Percentiles rank a stretch among this genome's conserved stretches.
Conservation (phyloP, 257 asterid species). For the Nicotiana knightiana region DNA sequence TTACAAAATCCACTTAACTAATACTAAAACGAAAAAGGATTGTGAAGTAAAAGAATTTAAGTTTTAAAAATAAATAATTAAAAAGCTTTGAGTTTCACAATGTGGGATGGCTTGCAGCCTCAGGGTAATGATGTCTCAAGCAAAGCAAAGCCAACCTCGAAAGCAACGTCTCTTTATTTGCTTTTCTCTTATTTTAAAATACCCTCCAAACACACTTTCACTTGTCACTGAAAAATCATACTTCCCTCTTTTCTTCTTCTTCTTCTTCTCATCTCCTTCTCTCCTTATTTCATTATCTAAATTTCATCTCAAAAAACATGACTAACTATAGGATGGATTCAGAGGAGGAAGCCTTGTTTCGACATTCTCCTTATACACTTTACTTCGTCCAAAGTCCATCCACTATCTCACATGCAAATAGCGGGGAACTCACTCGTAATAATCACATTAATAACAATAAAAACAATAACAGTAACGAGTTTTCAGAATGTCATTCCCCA, state of each 20-base stretch:
- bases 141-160: not conserved
- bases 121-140: not conserved
- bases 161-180: slow-evolving; percentile 8
- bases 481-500: slow-evolving; percentile 13
- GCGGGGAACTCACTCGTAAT: not conserved
- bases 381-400: slow-evolving; percentile 79
- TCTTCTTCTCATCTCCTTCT: not conserved
- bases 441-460: not conserved
- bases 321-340: slow-evolving; percentile 30
- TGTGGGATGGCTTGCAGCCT: not conserved
- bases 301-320: slow-evolving; percentile 13
- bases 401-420: slow-evolving; percentile 39
- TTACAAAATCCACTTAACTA: too few relatives aligned
- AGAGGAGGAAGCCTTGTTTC: slow-evolving; percentile 65
- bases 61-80: too few relatives aligned
- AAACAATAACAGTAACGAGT: not conserved
- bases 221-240: slow-evolving; percentile 4
- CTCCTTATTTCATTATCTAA: not conserved
- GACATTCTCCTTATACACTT: slow-evolving; percentile 42
- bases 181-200: slow-evolving; percentile 20
- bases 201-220: slow-evolving; percentile 10
- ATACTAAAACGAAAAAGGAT: not conserved
- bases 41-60: not conserved
- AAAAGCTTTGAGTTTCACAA: not conserved
- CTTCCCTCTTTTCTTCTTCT: not conserved